Conservation (phyloP, 1,284 basidiomycete genomes). For the Omphalotus olearius region DNA sequence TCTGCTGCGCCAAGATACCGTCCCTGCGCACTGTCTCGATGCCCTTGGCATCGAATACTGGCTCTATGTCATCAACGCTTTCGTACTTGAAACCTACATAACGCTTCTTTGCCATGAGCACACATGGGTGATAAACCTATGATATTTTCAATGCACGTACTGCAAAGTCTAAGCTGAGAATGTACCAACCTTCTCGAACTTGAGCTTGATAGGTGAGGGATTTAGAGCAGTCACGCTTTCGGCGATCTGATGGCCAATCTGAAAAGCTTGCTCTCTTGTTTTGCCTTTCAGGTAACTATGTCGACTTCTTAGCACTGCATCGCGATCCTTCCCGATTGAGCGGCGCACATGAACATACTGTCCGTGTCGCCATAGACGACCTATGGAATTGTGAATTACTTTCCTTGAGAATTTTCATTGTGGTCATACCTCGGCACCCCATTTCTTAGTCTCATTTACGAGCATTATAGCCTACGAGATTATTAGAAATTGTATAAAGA, state of each 20-base stretch:
- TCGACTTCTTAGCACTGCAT: not conserved
- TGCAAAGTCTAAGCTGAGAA: not conserved
- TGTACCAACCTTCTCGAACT: slow-evolving; percentile 86
- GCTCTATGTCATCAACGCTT: slow-evolving; percentile 70
- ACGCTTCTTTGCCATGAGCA: slow-evolving; percentile 94
- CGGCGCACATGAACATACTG: slow-evolving; percentile 75
- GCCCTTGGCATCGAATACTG: slow-evolving; percentile 93
- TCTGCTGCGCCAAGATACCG: slow-evolving; percentile 82
- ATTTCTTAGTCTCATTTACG: slow-evolving; percentile 76
- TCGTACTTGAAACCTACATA: slow-evolving; percentile 98
- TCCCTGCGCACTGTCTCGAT: slow-evolving; percentile 96
- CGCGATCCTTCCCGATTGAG: not conserved
- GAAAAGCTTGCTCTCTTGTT: slow-evolving; percentile 91
- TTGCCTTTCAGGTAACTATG: slow-evolving; percentile 73
- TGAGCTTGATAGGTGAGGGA: slow-evolving; percentile 90
- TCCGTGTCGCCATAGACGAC: slow-evolving; percentile 99
- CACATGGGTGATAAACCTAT: slow-evolving; percentile 90
- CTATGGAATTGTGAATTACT: slow-evolving; percentile 19
- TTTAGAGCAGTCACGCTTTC: slow-evolving; percentile 84
- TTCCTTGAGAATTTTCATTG: not conserved
- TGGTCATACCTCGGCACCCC: slow-evolving; percentile 70
- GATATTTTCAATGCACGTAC: not conserved
- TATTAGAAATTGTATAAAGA: not conserved
- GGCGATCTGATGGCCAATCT: slow-evolving; percentile 89
- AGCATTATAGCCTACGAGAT: slow-evolving; percentile 69